Conservation (phyloP, 2,329 filamentous ascomycete genomes). For the Sarocladium brachiariae region DNA sequence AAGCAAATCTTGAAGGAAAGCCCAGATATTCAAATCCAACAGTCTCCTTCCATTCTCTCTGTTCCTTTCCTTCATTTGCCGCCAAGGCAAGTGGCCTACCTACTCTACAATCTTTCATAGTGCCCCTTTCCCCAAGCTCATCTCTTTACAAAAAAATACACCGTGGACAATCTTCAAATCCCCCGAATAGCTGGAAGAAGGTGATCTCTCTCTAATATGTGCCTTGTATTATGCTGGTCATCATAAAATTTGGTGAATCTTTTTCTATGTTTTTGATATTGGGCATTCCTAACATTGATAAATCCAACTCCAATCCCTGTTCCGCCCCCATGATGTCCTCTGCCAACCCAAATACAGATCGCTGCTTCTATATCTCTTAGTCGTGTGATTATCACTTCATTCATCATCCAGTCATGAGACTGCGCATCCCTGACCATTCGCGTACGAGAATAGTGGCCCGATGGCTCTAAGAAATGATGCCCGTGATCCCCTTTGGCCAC, state of each 20-base stretch:
- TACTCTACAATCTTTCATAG: constrained; percentile 15
- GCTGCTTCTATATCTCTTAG: background rate
- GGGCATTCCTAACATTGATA: background rate
- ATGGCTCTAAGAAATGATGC: background rate
- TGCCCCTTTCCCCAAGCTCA: background rate
- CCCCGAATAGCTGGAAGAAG: too few species aligned
- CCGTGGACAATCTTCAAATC: background rate
- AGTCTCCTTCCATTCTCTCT: constrained; percentile 15
- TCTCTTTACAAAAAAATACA: background rate
- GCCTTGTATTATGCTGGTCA: too few species aligned
- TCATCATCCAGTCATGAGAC: background rate
- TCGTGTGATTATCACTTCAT: background rate
- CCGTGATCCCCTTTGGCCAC: background rate
- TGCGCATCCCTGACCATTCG: background rate
- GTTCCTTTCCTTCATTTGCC: constrained; percentile 11
- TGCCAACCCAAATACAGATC: background rate
- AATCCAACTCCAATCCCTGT: background rate
- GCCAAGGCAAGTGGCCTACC: constrained; percentile 9
- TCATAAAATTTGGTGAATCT: too few species aligned
- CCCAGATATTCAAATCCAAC: background rate
- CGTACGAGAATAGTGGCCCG: background rate
- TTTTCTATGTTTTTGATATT: background rate
- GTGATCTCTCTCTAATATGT: too few species aligned
- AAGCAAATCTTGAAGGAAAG: constrained; percentile 18
- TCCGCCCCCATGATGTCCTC: background rate